Evolutionary conservation across 441 rosid species (phyloP).

Genomic region (Jatropha podagrica): DNA sequence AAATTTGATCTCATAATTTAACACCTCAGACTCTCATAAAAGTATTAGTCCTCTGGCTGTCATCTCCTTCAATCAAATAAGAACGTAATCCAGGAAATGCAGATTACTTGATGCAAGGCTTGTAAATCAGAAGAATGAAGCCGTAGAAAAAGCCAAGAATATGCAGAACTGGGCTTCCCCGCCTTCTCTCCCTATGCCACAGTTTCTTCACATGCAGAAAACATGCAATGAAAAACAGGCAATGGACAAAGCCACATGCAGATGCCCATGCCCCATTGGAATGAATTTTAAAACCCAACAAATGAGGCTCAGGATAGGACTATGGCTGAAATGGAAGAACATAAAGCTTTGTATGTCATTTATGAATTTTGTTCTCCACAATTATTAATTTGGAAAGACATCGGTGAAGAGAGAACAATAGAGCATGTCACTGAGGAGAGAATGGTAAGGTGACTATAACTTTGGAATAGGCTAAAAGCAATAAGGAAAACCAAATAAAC

Average conservation of each 20-base stretch:
- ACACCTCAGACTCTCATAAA: not conserved
- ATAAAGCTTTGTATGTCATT: too few species aligned
- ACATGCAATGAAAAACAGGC: not conserved
- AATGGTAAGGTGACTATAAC: not conserved
- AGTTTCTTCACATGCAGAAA: not conserved
- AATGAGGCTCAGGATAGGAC: too few species aligned
- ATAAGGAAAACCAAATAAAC: not conserved
- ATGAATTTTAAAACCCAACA: too few species aligned
- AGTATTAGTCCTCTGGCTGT: not conserved
- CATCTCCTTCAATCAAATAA: not conserved
- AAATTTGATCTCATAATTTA: not conserved
- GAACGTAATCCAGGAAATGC: not conserved
- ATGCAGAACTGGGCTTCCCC: not conserved
- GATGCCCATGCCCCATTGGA: too few species aligned
- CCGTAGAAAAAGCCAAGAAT: not conserved
- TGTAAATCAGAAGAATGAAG: not conserved
- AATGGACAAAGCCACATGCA: not conserved
- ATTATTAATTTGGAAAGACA: too few species aligned
- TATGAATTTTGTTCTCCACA: too few species aligned
- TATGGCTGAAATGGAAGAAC: too few species aligned
- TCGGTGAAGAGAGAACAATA: too few species aligned
- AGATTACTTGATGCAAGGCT: not conserved
- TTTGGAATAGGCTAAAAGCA: not conserved
- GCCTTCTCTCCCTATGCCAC: not conserved
- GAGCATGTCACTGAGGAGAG: not conserved